Evolutionary conservation across 345 rosid genomes (phyloP).

Genomic region (Excoecaria cochinchinensis): DNA sequence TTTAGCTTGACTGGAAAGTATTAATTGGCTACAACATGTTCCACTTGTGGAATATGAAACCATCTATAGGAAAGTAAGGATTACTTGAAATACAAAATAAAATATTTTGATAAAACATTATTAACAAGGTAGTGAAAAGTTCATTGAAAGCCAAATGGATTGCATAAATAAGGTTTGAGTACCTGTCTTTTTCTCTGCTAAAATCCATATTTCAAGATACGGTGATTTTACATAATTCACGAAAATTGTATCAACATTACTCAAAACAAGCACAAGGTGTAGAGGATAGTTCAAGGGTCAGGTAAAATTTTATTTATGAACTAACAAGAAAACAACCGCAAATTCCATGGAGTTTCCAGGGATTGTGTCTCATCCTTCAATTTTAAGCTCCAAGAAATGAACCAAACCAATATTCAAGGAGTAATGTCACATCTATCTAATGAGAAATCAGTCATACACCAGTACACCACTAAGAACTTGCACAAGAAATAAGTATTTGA

Average conservation of each 20-base stretch:
- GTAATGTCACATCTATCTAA: background rate
- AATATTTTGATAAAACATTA: background rate
- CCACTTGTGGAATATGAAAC: background rate
- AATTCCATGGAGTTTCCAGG: background rate
- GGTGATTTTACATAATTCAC: background rate
- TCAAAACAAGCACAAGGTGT: background rate
- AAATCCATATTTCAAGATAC: constrained; percentile 2
- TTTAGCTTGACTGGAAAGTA: background rate
- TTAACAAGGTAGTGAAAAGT: background rate
- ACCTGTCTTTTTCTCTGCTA: background rate
- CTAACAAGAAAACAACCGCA: background rate
- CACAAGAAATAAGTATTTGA: background rate
- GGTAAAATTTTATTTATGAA: background rate
- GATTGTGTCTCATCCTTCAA: background rate
- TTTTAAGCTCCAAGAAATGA: background rate
- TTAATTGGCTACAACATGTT: background rate
- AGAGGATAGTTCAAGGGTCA: background rate
- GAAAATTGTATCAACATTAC: background rate
- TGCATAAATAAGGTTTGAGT: background rate
- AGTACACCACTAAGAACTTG: background rate
- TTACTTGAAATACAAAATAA: background rate
- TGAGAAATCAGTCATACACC: background rate
- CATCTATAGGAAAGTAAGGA: background rate
- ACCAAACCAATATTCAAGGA: background rate
- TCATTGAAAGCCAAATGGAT: background rate